Base-by-base conservation (phyloP, 371 early-diverging fungal genomes). In the Parasitella parasitica region DNA sequence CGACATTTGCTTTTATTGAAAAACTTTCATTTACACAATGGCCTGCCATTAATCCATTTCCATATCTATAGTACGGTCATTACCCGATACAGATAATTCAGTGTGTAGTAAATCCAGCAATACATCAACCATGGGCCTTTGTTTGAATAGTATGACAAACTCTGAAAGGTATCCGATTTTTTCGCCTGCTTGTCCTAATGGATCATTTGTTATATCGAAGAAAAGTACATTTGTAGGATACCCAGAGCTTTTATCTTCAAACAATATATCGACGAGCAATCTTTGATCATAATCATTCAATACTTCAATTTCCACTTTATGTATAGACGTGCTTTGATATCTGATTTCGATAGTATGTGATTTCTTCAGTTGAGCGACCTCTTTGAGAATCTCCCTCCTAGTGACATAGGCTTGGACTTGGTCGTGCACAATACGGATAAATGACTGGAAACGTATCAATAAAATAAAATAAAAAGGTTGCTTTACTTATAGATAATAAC, bases 341-440 rank as follows among this genome's bases (percentile, higher is more conserved):
- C 24, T 46, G 46, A 46, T 46, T 24, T 20, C 22, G 5, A 46
- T 46, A 24, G 46, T 12, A 3, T 46, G 18, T 22, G 24, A 22
- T 24, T 46, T 46, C 11, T 46, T 46, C 4, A 46, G 20, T 18
- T 46, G 46, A 46, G 26, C 32, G 0, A 75, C 13, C 28, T 71
- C 72, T 24, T 73, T 61, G 5, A 71, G 48, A 18, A 71, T 65
- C 39, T 76, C 80, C 55, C 76, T 56, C 53, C 69, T 58, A n/a
- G 69, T 48, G 4, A 79, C 75, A 60, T 67, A 79, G 1, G 76
- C 76, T 34, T 73, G 71, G 16, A 76, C 38, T 35, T 66, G 68
- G 24, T 72, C 71, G 41, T 79, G 76, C 4, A 79, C 35, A 15
- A 76, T 66, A 2, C 76, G 72, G 16, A 76, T 57, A 16, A 76